These are phyloP conservation scores for Colletotrichum euphorbiae DNA, from an alignment of 2,329 filamentous ascomycete genomes.

Conservation along the genomic window DNA sequence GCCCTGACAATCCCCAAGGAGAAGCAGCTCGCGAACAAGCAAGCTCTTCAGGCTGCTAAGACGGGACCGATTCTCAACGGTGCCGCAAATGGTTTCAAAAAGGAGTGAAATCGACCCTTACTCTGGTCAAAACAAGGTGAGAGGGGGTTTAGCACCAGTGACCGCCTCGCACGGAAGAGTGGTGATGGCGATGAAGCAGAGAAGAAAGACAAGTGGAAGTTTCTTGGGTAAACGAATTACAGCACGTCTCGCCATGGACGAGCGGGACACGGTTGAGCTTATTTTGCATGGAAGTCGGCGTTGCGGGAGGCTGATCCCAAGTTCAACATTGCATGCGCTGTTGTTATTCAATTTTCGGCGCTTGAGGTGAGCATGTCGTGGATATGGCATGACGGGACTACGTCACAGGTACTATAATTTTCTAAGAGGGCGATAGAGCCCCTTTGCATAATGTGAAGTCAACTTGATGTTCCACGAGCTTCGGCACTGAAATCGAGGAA, in stretches of 20 bases:
- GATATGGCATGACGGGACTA: slow-evolving; percentile 24
- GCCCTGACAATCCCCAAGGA: slow-evolving; percentile 85
- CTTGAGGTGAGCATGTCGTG: slow-evolving; percentile 25
- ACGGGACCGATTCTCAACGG: slow-evolving; percentile 42
- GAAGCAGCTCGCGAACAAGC: slow-evolving; percentile 68
- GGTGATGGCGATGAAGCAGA: background rate
- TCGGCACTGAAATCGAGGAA: no score
- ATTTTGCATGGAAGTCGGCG: slow-evolving; percentile 39
- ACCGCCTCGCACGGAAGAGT: background rate
- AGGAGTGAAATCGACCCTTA: slow-evolving; percentile 38
- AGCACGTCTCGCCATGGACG: slow-evolving; percentile 7
- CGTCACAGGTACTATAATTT: slow-evolving; percentile 25
- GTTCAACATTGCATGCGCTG: slow-evolving; percentile 39
- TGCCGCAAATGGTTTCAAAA: slow-evolving; percentile 45
- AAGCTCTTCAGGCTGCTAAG: slow-evolving; percentile 54
- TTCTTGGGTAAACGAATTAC: slow-evolving; percentile 9
- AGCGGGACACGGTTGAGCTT: slow-evolving; percentile 20
- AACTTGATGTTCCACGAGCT: no score
- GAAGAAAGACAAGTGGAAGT: background rate
- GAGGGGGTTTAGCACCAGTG: slow-evolving; percentile 4
- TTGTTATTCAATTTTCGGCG: slow-evolving; percentile 22
- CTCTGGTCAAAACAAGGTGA: background rate
- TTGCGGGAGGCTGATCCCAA: slow-evolving; percentile 39
- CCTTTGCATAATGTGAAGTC: slow-evolving; percentile 29
- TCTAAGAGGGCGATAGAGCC: slow-evolving; percentile 3